Evolutionary conservation across 495 filamentous ascomycete species (phyloP), one percentile per base, ranked within the genome.

Genomic region (Astrocystis sublimbata): DNA sequence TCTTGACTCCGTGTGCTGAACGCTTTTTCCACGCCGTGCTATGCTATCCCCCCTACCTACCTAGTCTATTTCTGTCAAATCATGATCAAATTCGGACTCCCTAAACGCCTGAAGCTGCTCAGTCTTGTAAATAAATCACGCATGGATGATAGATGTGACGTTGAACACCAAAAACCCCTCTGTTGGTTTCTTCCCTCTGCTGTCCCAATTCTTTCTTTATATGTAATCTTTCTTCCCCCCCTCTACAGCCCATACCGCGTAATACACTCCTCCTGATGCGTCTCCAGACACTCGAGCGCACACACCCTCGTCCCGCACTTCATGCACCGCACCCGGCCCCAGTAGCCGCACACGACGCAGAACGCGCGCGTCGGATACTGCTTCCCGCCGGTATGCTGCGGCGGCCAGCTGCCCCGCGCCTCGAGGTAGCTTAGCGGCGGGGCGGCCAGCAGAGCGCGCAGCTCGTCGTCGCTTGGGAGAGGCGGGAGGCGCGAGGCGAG

Each of bases 331-430:
- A 92, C 89, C 64, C 89, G 82, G 1, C 92, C 92, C 92, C 93
- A 97, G 73, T 94, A 96, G 31, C 92, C 92, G 75, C 92, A 97
- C 53, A 93, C 87, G 68, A 89, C 90, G 76, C 92, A 97, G 69
- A 97, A 97, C 26, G 72, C 70, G 53, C 92, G 79, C 54, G 80
- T 76, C n/a, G 90, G 86, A 52, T 84, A 86, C 53, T 51, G 43
- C 56, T 76, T 66, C 40, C 69, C 73, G 8, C 65, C 72, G 6
- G 17, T 40, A 13, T 66, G 24, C 17, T 23, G 45, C n/a, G 65
- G 66, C 43, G 66, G 68, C 4, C 77, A 67, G 1, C 77, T 63
- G 2, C 83, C 86, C n/a, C 89, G 80, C 26, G 92, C 87, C 30
- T 89, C 90, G 53, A 85, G 83, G 72, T 96, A 96, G n/a, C 83